Conservation (phyloP, 257 asterid genomes). For the Coffea canephora region DNA sequence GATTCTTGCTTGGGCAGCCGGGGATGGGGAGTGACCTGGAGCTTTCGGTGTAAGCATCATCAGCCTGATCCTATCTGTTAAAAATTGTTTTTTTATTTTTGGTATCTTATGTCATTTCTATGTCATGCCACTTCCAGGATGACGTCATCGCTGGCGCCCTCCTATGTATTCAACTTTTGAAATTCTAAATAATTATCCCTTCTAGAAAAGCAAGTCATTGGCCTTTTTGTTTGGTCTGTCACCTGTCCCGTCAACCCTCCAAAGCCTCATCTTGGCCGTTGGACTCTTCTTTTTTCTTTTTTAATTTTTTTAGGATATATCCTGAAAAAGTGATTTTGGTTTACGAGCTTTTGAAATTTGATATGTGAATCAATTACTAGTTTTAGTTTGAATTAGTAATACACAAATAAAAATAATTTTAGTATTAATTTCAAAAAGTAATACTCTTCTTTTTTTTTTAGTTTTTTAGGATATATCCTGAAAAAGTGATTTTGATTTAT, state of each 20-base stretch:
- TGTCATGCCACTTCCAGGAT: background rate
- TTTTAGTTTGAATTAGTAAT: too few species aligned
- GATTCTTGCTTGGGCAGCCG: conserved; percentile 10
- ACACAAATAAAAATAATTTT: too few species aligned
- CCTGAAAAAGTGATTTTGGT: too few species aligned
- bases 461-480: too few species aligned
- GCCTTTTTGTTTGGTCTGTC: background rate
- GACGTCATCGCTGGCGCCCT: conserved; percentile 21
- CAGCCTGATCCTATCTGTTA: conserved; percentile 18
- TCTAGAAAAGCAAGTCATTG: conserved; percentile 15
- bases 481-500: too few species aligned
- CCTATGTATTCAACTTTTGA: background rate
- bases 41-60: conserved; percentile 17
- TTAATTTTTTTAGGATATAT: too few species aligned
- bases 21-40: conserved; percentile 4
- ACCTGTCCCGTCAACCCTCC: background rate
- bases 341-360: too few species aligned
- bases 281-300: background rate
- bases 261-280: background rate
- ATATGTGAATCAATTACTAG: too few species aligned
- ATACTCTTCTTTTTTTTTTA: background rate
- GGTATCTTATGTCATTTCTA: background rate
- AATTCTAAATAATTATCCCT: background rate
- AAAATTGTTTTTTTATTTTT: background rate
- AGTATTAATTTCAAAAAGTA: too few species aligned